Conservation (phyloP, 495 filamentous ascomycete species). For the Xylaria venustula region DNA sequence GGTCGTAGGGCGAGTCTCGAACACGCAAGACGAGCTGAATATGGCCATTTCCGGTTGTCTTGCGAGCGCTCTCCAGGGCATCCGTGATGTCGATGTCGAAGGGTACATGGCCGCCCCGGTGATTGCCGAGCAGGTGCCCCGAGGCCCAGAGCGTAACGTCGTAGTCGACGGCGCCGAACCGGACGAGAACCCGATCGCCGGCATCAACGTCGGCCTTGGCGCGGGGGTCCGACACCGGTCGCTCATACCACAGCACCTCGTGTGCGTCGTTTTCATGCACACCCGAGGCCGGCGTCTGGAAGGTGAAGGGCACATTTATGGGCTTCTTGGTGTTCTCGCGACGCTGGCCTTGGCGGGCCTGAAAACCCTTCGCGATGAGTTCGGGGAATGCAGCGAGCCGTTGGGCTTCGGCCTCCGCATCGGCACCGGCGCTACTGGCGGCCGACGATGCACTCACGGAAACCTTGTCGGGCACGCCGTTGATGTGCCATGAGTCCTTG, state of each 20-base stretch:
- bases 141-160: conserved; percentile 59
- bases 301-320: conserved; percentile 59
- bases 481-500: conserved; percentile 34
- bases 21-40: conserved; percentile 24
- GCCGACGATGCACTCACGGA: conserved; percentile 6
- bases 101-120: conserved; percentile 59
- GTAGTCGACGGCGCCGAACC: conserved; percentile 64
- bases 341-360: conserved; percentile 22
- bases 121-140: conserved; percentile 48
- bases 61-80: conserved; percentile 39
- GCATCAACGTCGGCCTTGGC: conserved; percentile 27
- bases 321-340: conserved; percentile 32
- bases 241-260: conserved; percentile 62
- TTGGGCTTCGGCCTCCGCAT: conserved; percentile 19
- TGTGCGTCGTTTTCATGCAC: conserved; percentile 54
- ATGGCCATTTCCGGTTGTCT: conserved; percentile 18
- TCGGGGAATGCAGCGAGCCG: conserved; percentile 31
- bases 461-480: conserved; percentile 30
- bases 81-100: conserved; percentile 56
- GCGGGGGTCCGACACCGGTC: conserved; percentile 47
- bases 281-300: conserved; percentile 56
- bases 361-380: conserved; percentile 30
- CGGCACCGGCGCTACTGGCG: conserved; percentile 9
- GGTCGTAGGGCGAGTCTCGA: conserved; percentile 50
- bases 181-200: conserved; percentile 46